Base-by-base conservation (phyloP, 805 yeast species). In the Kodamaea kaohsiungensis region DNA sequence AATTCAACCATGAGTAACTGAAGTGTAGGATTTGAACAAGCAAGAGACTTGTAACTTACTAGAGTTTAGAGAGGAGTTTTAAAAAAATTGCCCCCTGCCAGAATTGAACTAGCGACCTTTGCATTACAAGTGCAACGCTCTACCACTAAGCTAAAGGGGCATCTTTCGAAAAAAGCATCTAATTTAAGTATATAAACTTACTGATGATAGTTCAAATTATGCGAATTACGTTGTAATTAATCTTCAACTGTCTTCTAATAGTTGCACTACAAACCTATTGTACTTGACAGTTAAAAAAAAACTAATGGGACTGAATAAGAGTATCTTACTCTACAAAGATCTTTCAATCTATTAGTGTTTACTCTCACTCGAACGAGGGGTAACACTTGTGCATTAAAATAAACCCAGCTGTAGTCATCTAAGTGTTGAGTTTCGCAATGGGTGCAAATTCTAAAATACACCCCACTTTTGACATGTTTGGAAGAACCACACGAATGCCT, bases 81-180 rank as follows among this genome's bases (percentile, higher is more conserved):
- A n/a, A 51, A 38, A 51, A 49, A 49, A 43, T n/a, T 67, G 70
- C 71, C 70, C 60, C 70, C 66, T 67, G 70, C 71, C 71, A 67
- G 71, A 67, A 67, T 66, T 66, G 71, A 66, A 66, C 70, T 59
- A 60, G 62, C 63, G 58, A 59, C 64, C 60, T 59, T 87, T 87
- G 95, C 96, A 88, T 88, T 90, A 90, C 97, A 90, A 90, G 97
- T 90, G 97, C 96, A 88, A 88, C 96, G 96, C 96, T 89, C 95
- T 90, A 89, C 96, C 96, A 88, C 97, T 90, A 89, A 89, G 96
- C 96, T 89, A 90, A 89, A 83, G 85, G 82, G 96, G 96, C 96
- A 51, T 7, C 35, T 33, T 39, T 33, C 22, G 16, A 16, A 30
- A 30, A 46, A 27, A 7, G 7, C 18, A 1, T 27, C n/a, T 30